Percentiles rank a stretch among this genome's conserved stretches.
Conservation (phyloP, 805 yeast genomes). For the Hanseniaspora valbyensis region DNA sequence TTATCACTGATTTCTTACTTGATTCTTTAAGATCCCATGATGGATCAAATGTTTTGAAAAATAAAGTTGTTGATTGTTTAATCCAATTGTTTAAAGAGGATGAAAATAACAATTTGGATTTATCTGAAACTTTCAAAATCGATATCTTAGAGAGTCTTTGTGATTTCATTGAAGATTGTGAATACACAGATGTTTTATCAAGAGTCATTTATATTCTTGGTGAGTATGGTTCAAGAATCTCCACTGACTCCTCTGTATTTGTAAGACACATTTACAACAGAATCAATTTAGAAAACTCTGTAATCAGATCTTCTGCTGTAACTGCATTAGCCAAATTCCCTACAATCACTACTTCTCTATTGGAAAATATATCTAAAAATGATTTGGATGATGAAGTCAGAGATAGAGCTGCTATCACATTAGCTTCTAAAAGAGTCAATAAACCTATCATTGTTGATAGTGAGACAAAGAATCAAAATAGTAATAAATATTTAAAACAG, state of each 20-base stretch:
- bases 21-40: conserved; percentile 73
- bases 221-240: conserved; percentile 70
- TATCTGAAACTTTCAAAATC: conserved; percentile 73
- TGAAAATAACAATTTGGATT: conserved; percentile 22
- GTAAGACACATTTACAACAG: conserved; percentile 95
- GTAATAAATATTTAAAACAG: conserved; percentile 44
- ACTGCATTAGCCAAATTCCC: conserved; percentile 80
- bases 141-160: conserved; percentile 77
- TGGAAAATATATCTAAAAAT: conserved; percentile 62
- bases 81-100: conserved; percentile 65
- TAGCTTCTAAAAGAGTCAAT: conserved; percentile 42
- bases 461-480: background rate
- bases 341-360: conserved; percentile 52
- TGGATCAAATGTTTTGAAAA: conserved; percentile 78
- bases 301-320: conserved; percentile 92
- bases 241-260: conserved; percentile 69
- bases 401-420: conserved; percentile 85
- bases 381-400: conserved; percentile 95
- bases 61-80: conserved; percentile 80
- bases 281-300: conserved; percentile 89
- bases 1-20: conserved; percentile 69
- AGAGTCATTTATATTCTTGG: conserved; percentile 86
- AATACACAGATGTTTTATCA: conserved; percentile 86
- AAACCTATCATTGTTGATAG: conserved; percentile 23
- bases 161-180: conserved; percentile 97